Conservation (phyloP, 441 rosid species). For the Raphanus hybrid region DNA sequence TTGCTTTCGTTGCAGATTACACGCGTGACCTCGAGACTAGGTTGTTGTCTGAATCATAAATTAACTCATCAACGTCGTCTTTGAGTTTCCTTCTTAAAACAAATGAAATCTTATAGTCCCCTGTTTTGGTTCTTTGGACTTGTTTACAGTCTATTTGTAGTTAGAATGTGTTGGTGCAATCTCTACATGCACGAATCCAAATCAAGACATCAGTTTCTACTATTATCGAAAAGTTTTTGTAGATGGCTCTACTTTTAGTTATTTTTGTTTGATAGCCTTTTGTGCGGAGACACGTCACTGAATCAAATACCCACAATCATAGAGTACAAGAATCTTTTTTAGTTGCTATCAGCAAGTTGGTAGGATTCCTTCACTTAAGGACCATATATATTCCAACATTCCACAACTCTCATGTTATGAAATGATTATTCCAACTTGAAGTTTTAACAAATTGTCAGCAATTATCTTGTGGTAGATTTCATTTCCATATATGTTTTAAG, state of each 20-base stretch:
- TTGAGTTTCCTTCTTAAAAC: conserved; percentile 3
- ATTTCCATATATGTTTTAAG: not conserved
- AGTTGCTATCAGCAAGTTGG: not conserved
- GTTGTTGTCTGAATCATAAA: conserved; percentile 30
- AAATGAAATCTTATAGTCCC: conserved; percentile 2
- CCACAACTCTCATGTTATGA: not conserved
- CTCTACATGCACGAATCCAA: not conserved
- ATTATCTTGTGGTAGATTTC: not conserved
- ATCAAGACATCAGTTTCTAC: not conserved
- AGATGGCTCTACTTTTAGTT: not conserved
- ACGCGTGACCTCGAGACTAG: conserved; percentile 40
- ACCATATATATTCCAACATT: not conserved
- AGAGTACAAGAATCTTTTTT: not conserved
- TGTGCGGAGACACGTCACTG: not conserved
- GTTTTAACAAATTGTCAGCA: not conserved
- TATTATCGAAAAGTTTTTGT: not conserved
- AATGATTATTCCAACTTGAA: not conserved
- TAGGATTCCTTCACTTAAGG: not conserved
- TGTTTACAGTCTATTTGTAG: conserved; percentile 5
- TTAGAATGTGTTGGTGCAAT: not conserved
- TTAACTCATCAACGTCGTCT: not conserved
- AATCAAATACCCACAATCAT: not conserved
- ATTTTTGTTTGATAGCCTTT: not conserved
- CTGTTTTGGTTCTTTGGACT: conserved; percentile 1
- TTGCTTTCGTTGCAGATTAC: conserved; percentile 31